Evolutionary conservation across 495 filamentous ascomycete species (phyloP).

Genomic region (Cercophora scortea): DNA sequence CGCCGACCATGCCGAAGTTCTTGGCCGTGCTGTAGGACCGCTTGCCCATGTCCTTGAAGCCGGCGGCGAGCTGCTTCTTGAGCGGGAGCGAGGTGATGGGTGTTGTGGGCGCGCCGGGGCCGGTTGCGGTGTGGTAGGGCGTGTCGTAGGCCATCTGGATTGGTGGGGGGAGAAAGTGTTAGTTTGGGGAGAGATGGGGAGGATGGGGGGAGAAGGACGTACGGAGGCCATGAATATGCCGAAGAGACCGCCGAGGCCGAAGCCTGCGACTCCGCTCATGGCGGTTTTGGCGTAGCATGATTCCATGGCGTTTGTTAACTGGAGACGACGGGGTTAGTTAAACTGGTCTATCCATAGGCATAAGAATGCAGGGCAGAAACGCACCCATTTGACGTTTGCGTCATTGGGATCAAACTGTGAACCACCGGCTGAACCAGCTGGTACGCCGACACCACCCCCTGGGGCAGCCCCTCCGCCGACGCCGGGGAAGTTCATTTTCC

Average conservation of each 20-base stretch:
- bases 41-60: constrained; percentile 89
- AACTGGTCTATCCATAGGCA: background rate
- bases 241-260: constrained; percentile 85
- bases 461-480: background rate
- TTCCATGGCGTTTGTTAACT: constrained; percentile 61
- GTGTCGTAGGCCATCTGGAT: constrained; percentile 32
- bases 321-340: background rate
- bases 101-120: constrained; percentile 28
- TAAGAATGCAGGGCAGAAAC: background rate
- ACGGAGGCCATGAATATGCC: constrained; percentile 93
- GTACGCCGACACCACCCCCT: background rate
- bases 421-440: too few relatives aligned
- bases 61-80: constrained; percentile 68
- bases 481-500: constrained; percentile 18
- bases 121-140: constrained; percentile 14
- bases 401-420: constrained; percentile 28
- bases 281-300: constrained; percentile 79
- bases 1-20: constrained; percentile 89
- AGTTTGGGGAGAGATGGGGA: background rate
- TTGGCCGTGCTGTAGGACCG: constrained; percentile 80
- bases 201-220: constrained; percentile 24
- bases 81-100: constrained; percentile 65
- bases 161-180: background rate
- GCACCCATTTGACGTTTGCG: constrained; percentile 31
- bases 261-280: constrained; percentile 78